These are phyloP conservation scores for Boletus semigastroideus DNA, from an alignment of 1,284 basidiomycete genomes.

Conservation along the genomic window DNA sequence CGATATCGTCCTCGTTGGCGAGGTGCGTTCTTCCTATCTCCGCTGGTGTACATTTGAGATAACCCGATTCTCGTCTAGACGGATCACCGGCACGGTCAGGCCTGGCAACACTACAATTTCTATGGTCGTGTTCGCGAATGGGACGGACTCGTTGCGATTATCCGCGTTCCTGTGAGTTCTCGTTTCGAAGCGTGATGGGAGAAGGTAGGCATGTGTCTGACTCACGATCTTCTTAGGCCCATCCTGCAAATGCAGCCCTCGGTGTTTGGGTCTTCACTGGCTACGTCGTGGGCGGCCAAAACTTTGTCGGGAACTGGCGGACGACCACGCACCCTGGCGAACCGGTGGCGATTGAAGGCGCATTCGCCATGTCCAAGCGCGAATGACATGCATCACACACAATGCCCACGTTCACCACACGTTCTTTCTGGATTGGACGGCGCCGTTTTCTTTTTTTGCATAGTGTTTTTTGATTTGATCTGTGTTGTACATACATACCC, in stretches of 20 bases:
- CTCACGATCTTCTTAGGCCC: slow-evolving; percentile 6
- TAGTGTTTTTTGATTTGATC: slow-evolving; percentile 11
- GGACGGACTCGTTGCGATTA: slow-evolving; percentile 66
- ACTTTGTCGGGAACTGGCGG: slow-evolving; percentile 72
- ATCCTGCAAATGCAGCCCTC: slow-evolving; percentile 7
- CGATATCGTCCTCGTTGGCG: slow-evolving; percentile 60
- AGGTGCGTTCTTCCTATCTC: slow-evolving; percentile 32
- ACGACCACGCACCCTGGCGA: slow-evolving; percentile 37
- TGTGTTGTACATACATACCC: slow-evolving; percentile 13
- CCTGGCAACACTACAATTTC: slow-evolving; percentile 59
- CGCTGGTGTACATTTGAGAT: neutral
- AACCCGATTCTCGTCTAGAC: slow-evolving; percentile 38
- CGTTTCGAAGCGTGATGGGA: neutral
- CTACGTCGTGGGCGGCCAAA: slow-evolving; percentile 61
- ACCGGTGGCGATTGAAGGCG: slow-evolving; percentile 53
- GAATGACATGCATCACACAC: slow-evolving; percentile 18
- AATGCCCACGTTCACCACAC: neutral
- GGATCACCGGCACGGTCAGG: slow-evolving; percentile 52
- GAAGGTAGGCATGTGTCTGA: slow-evolving; percentile 1
- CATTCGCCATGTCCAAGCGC: slow-evolving; percentile 53
- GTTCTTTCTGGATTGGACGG: slow-evolving; percentile 11
- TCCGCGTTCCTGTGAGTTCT: slow-evolving; percentile 47
- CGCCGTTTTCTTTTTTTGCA: slow-evolving; percentile 3
- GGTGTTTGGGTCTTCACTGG: slow-evolving; percentile 64
- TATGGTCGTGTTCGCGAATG: slow-evolving; percentile 65